Base-by-base conservation (phyloP, 768 basidiomycete genomes). In the Boletus eberwhitei region DNA sequence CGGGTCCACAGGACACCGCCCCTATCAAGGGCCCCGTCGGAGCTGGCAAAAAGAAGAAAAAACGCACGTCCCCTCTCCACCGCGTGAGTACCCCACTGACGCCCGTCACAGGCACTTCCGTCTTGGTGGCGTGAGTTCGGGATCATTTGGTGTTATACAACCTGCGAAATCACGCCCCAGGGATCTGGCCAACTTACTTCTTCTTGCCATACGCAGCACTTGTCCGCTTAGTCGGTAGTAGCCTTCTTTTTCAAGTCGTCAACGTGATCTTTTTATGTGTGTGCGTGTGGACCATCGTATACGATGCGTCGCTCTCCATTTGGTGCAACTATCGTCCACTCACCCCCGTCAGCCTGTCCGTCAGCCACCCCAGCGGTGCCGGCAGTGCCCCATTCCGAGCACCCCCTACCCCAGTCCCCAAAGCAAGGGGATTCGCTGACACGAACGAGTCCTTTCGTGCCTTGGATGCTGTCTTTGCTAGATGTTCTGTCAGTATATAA, bases 341-440 rank as follows among this genome's bases (percentile, higher is more conserved):
- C 36, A 79, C 84, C 36, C 87, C 87, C 7, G 86, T 79, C 52
- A 92, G 69, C 68, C 82, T 89, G 40, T 80, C 85, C 21, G 90
- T 86, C 48, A 93, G 68, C 90, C 90, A 93, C 8, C 84, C 87
- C 2, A 93, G 72, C 8, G 90, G 89, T 37, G 86, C 85, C 62
- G 84, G 87, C 52, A 88, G 62, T 47, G 79, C 73, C 42, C 80
- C 80, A 62, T 84, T 80, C 53, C 85, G 75, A 26, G 83, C 77
- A n/a, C 84, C 75, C 6, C 85, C 84, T 26, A 79, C 77, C 8
- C 71, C 69, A 40, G 80, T 79, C 21, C 90, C 88, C 34, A 93
- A 71, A 9, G 90, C 83, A 38, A 93, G 79, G 8, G 91, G 91
- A 63, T 93, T 91, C 17, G 91, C 82, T n/a, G 89, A 84, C 29